Conservation (phyloP, 1,139 yeast species). For the Protomyces lactucae-debilis region DNA sequence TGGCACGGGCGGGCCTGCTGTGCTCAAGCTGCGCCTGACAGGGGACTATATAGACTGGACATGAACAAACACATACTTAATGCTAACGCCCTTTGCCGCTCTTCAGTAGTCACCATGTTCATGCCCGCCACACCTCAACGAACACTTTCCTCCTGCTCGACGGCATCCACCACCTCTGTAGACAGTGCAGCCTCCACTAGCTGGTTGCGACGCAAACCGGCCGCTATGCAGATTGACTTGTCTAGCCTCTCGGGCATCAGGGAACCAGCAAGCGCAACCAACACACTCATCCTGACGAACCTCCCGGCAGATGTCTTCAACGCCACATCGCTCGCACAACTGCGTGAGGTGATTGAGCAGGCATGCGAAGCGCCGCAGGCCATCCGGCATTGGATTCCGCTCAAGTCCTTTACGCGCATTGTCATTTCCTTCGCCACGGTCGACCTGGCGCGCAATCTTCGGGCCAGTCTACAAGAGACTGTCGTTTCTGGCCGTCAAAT, state of each 20-base stretch:
- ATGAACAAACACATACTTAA: not conserved
- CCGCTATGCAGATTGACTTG: constrained; percentile 1
- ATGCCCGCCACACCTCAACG: not conserved
- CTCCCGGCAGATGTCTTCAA: constrained; percentile 6
- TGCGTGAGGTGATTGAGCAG: not conserved
- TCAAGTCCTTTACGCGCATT: constrained; percentile 40
- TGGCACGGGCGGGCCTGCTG: too few species aligned
- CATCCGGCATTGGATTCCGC: constrained; percentile 37
- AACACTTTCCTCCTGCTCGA: not conserved
- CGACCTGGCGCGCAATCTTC: constrained; percentile 36
- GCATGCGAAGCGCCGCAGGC: not conserved
- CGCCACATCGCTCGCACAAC: not conserved
- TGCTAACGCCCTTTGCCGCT: not conserved
- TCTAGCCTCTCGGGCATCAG: constrained; percentile 1
- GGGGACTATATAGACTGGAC: too few species aligned
- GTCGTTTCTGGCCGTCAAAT: not conserved
- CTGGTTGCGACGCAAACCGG: not conserved
- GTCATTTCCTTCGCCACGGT: constrained; percentile 39
- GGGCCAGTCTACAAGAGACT: constrained; percentile 23
- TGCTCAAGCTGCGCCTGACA: too few species aligned
- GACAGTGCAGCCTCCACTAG: not conserved
- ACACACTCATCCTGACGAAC: constrained; percentile 21
- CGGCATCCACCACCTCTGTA: not conserved
- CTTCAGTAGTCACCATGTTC: not conserved
- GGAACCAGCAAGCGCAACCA: constrained; percentile 15